Percentiles rank a stretch among this genome's conserved stretches.
phyloP scores from a whole-genome alignment of 2,329 filamentous ascomycete species.

The Trichoderma brevicompactum region DNA sequence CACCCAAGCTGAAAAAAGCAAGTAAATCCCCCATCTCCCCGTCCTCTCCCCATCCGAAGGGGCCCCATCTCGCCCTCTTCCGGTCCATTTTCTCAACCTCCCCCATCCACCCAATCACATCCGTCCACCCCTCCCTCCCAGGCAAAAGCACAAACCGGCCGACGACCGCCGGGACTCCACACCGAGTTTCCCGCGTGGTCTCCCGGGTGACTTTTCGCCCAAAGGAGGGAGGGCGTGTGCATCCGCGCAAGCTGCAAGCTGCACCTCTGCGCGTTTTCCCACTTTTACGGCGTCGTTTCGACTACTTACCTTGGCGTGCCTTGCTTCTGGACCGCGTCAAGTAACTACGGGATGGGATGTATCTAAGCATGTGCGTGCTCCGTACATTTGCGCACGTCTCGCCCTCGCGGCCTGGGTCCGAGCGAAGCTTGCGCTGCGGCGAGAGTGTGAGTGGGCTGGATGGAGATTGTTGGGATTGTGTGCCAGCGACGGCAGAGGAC shows the following conservation, averaged over 20 bases:
- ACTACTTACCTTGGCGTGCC: constrained; percentile 13
- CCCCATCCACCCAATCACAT: constrained; percentile 11
- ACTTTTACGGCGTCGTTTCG: background rate
- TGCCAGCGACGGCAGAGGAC: too few relatives aligned
- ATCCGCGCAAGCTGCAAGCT: background rate
- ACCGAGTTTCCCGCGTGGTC: constrained; percentile 23
- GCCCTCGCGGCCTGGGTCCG: too few relatives aligned
- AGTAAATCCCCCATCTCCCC: background rate
- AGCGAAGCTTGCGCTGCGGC: too few relatives aligned
- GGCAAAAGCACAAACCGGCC: background rate
- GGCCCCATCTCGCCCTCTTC: background rate
- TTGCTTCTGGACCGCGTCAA: background rate
- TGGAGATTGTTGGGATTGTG: background rate
- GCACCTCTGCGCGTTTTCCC: background rate
- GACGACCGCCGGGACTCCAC: constrained; percentile 11
- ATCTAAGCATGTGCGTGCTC: background rate
- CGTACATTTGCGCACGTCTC: too few relatives aligned
- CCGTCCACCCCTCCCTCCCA: background rate
- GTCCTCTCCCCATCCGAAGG: background rate
- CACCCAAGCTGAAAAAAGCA: background rate
- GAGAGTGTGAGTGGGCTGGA: constrained; percentile 7
- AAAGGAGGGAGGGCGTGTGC: constrained; percentile 12
- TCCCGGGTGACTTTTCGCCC: constrained; percentile 13
- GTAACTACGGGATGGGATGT: background rate
- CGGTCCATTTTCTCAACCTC: constrained; percentile 23